Base-by-base conservation (phyloP, 371 early-diverging fungal genomes). In the Basidiobolus heterosporus region DNA sequence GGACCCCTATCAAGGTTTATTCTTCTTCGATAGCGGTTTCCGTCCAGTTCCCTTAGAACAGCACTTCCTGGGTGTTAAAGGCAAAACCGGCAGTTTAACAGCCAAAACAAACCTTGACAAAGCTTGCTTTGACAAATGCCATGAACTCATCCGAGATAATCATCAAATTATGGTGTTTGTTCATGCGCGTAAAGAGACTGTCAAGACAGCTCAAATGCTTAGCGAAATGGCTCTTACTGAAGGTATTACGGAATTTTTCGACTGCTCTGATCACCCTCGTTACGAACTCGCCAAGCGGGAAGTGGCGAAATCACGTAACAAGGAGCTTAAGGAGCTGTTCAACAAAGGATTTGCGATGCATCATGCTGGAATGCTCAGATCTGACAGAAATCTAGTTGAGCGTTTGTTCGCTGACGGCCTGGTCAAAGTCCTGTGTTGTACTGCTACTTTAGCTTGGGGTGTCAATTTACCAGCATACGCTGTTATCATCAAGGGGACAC, bases 361-460 rank as follows among this genome's bases (percentile, higher is more conserved):
- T 69, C 93, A 99, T 60, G 99, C 99, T 2, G 93, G 93, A 42
- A 90, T 90, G 93, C 75, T 91, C 37, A 67, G 98, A 11, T 69
- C 82, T 0, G 94, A 97, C 53, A 78, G 99, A 45, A 68, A 63
- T 1, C 47, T 91, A 51, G 85, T 82, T 1, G 99, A 99, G 65
- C 63, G 72, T 22, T 63, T 88, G 64, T 99, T 99, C 65, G 84
- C 76, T 22, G 75, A 84, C 35, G 95, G 93, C n/a, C 55, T 81
- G 5, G 65, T 99, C 44, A 75, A 74, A 54, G 53, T 90, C 88
- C 73, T 96, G n/a, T 91, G 90, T 57, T 94, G 96, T 72, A 99
- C 99, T 15, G 81, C 98, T 3, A 99, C 99, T 0, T 70, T 99
- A 20, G 99, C 99, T 8, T 98, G 99, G 99, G 99, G 98, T 61